Conservation (phyloP, 148 eudicot genomes). For the Gaultheria prostrata region DNA sequence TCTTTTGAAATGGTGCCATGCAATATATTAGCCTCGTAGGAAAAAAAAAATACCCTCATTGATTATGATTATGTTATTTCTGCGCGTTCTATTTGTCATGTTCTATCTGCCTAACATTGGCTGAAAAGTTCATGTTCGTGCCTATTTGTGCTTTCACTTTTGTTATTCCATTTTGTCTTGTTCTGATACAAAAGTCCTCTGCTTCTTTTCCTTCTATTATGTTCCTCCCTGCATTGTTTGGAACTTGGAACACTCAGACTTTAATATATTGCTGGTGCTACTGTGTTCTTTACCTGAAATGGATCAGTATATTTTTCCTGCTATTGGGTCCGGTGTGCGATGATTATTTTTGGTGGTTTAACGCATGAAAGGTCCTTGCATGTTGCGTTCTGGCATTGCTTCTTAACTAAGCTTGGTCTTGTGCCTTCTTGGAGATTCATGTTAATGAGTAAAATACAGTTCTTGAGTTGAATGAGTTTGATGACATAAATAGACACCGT, state of each 20-base stretch:
- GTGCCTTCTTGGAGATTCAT: not conserved
- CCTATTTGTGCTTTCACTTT: not conserved
- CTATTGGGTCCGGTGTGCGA: not conserved
- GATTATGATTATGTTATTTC: not conserved
- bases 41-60: not conserved
- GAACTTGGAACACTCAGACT: not conserved
- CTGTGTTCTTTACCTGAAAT: not conserved
- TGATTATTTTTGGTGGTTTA: slow-evolving; percentile 2
- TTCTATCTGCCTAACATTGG: not conserved
- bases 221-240: not conserved
- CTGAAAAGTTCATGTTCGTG: not conserved
- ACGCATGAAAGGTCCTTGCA: not conserved
- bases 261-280: not conserved
- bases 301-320: not conserved
- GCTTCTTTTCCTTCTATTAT: not conserved
- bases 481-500: not conserved
- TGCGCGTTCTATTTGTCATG: not conserved
- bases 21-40: not conserved
- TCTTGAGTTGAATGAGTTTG: not conserved
- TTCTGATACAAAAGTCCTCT: not conserved
- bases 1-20: not conserved
- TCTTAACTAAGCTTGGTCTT: not conserved
- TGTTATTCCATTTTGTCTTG: not conserved
- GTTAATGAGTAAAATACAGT: not conserved
- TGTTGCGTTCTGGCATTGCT: not conserved